These are phyloP conservation scores for Magnaporthiopsis rhizophila DNA, from an alignment of 2,329 filamentous ascomycete genomes.

Conservation along the genomic window DNA sequence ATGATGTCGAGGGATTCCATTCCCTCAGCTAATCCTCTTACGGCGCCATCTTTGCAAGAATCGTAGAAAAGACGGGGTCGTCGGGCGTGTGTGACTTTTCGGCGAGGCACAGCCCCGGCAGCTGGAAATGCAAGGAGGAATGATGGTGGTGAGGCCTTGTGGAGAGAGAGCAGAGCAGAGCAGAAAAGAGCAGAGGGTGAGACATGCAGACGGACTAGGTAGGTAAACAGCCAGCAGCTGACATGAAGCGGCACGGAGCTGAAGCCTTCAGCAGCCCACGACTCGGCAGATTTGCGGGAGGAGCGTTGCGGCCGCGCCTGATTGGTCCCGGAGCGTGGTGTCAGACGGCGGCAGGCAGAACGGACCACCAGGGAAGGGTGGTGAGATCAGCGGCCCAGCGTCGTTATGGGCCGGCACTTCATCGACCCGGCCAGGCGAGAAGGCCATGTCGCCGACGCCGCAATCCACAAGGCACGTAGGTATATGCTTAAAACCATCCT, in stretches of 20 bases:
- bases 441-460: background rate
- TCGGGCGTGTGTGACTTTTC: background rate
- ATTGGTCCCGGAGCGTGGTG: background rate
- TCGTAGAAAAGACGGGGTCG: background rate
- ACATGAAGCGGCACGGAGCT: background rate
- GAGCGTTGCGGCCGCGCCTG: background rate
- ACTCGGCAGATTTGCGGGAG: background rate
- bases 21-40: background rate
- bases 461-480: background rate
- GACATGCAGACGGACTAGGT: background rate
- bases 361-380: background rate
- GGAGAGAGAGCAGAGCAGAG: background rate
- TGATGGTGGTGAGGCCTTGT: background rate
- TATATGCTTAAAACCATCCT: background rate
- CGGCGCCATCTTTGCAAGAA: background rate
- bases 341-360: background rate
- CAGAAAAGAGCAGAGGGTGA: background rate
- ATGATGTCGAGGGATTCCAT: background rate
- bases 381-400: background rate
- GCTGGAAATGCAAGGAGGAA: background rate
- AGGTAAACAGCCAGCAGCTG: background rate
- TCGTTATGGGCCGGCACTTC: too few species aligned
- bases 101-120: background rate
- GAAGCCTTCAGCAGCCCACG: background rate
- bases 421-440: too few species aligned